phyloP scores from a whole-genome alignment of 768 basidiomycete genomes.

The Boletus huronensis region DNA sequence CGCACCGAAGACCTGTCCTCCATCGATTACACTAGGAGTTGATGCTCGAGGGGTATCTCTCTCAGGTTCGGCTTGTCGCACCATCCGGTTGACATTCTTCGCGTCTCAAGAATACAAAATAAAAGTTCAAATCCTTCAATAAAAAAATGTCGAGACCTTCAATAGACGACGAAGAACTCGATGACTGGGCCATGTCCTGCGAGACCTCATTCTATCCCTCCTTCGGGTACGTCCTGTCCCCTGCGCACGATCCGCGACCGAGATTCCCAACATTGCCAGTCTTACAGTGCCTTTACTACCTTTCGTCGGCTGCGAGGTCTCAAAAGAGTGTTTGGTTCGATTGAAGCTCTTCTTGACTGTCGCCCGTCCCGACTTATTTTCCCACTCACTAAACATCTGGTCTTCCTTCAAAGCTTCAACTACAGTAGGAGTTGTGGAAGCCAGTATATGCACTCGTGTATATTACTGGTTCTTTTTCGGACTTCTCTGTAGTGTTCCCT shows the following conservation, averaged over 20 bases:
- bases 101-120: not conserved
- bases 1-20: not conserved
- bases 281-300: conserved; percentile 7
- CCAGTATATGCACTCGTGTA: not conserved
- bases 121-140: not conserved
- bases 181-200: not conserved
- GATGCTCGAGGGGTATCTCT: not conserved
- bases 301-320: not conserved
- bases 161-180: not conserved
- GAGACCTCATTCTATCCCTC: not conserved
- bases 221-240: not conserved
- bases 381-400: not conserved
- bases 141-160: no score
- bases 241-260: not conserved
- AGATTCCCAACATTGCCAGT: not conserved
- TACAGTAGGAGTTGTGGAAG: not conserved
- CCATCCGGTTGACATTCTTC: not conserved
- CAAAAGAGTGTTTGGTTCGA: not conserved
- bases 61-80: not conserved
- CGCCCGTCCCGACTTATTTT: not conserved
- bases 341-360: not conserved
- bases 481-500: not conserved
- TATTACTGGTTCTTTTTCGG: conserved; percentile 2
- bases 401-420: not conserved
- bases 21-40: not conserved